phyloP scores from a whole-genome alignment of 2,329 filamentous ascomycete genomes.

The Ceratocystis diversiconidia region DNA sequence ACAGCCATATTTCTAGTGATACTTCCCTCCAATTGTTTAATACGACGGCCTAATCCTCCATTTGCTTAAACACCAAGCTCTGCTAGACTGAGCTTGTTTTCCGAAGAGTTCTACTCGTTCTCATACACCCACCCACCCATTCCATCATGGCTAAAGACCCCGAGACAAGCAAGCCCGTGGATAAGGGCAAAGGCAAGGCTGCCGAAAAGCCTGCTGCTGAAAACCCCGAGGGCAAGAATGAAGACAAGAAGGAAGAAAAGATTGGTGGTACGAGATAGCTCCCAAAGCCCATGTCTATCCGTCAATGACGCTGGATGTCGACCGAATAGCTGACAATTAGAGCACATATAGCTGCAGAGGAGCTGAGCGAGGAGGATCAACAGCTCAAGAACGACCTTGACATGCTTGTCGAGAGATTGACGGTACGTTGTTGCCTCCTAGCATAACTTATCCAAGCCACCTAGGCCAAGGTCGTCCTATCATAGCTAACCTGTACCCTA shows the following conservation, averaged over 20 bases:
- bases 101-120: neutral
- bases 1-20: slow-evolving; percentile 4
- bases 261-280: slow-evolving; percentile 32
- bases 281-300: slow-evolving; percentile 17
- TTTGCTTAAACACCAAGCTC: slow-evolving; percentile 1
- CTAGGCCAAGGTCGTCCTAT: slow-evolving; percentile 10
- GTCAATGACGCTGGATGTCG: neutral
- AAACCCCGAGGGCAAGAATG: slow-evolving; percentile 54
- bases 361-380: slow-evolving; percentile 94
- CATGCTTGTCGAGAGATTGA: slow-evolving; percentile 91
- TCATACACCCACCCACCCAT: neutral
- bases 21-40: neutral
- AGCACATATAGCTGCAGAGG: slow-evolving; percentile 43
- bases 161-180: slow-evolving; percentile 66
- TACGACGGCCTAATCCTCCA: neutral
- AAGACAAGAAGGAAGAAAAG: slow-evolving; percentile 38
- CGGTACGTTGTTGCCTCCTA: slow-evolving; percentile 37
- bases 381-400: slow-evolving; percentile 96
- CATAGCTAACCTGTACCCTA: neutral
- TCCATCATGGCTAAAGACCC: slow-evolving; percentile 80
- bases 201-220: slow-evolving; percentile 45
- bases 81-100: slow-evolving; percentile 1
- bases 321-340: slow-evolving; percentile 7
- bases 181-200: slow-evolving; percentile 96
- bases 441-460: neutral